Percentiles rank a stretch among this genome's conserved stretches.
These are phyloP conservation scores for Pyracantha coccinea DNA, from an alignment of 331 rosid genomes.

Conservation along the genomic window DNA sequence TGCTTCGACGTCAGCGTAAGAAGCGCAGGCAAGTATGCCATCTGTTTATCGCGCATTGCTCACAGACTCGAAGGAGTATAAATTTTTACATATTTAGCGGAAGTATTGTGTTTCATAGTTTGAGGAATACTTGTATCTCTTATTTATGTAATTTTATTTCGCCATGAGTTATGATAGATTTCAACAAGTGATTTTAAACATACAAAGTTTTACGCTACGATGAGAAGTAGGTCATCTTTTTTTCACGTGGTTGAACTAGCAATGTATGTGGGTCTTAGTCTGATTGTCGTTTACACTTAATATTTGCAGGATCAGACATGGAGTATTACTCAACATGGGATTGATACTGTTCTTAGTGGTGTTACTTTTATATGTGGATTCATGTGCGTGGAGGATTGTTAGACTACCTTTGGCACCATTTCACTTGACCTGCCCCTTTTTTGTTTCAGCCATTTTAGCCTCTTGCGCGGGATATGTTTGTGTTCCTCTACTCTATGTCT, in stretches of 20 bases:
- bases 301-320: constrained; percentile 61
- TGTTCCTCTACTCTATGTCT: constrained; percentile 54
- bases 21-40: constrained; percentile 57
- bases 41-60: neutral
- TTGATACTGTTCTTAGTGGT: constrained; percentile 45
- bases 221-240: neutral
- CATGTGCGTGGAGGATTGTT: constrained; percentile 90
- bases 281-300: constrained; percentile 9
- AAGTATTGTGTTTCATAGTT: neutral
- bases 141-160: no score
- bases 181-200: no score
- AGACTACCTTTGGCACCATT: constrained; percentile 71
- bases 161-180: neutral
- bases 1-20: constrained; percentile 50
- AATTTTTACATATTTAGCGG: neutral
- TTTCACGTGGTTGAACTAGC: neutral
- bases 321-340: constrained; percentile 50
- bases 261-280: neutral
- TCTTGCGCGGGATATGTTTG: constrained; percentile 80
- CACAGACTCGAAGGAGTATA: neutral
- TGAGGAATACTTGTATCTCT: neutral
- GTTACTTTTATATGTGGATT: constrained; percentile 72
- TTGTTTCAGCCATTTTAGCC: constrained; percentile 59
- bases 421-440: constrained; percentile 80
- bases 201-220: neutral